These are phyloP conservation scores for Tilletia caries DNA, from an alignment of 1,284 basidiomycete species.

Conservation along the genomic window DNA sequence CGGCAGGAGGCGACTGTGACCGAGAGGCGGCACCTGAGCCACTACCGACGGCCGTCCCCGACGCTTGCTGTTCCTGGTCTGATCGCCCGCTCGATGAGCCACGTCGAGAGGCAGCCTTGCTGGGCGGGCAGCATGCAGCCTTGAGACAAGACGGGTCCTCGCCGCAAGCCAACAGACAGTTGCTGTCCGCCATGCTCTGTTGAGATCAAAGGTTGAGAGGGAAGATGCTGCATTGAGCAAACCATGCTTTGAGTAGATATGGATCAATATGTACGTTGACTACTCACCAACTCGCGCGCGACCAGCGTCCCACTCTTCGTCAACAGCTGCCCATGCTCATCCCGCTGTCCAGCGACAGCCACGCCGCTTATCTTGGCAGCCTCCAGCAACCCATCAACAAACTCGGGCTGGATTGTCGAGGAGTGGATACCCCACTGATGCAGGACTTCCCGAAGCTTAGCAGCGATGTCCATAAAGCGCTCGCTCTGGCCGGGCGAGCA, in stretches of 20 bases:
- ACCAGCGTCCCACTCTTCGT: conserved; percentile 43
- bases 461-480: conserved; percentile 80
- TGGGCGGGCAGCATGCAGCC: conserved; percentile 43
- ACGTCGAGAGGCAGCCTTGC: background rate
- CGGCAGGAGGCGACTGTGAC: no score
- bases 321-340: conserved; percentile 35
- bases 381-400: conserved; percentile 44
- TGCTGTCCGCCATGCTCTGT: conserved; percentile 28
- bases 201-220: background rate
- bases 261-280: no score
- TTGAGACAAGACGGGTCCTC: conserved; percentile 39
- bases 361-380: conserved; percentile 44
- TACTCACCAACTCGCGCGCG: conserved; percentile 33
- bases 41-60: background rate
- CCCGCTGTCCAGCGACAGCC: conserved; percentile 33
- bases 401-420: conserved; percentile 53
- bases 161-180: conserved; percentile 47
- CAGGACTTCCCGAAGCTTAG: conserved; percentile 74
- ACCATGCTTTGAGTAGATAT: no score
- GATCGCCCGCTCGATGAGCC: background rate
- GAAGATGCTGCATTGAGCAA: background rate
- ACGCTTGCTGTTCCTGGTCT: background rate
- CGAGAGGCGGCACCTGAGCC: no score
- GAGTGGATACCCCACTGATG: conserved; percentile 92
- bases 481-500: conserved; percentile 59